Conservation (phyloP, 2,329 filamentous ascomycete species). For the Exophiala sp. region DNA sequence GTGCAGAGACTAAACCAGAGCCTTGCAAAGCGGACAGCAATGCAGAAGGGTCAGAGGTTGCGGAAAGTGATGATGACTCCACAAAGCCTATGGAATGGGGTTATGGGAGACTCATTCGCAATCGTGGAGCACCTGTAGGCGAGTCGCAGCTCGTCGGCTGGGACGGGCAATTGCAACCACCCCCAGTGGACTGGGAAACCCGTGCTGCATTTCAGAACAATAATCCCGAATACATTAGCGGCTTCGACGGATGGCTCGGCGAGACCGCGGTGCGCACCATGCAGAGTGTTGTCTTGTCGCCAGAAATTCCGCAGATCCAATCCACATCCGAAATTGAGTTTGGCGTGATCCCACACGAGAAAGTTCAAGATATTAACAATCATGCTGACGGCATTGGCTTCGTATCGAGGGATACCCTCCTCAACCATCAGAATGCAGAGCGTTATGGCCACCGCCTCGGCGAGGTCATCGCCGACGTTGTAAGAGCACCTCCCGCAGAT, state of each 20-base stretch:
- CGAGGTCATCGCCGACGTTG: neutral
- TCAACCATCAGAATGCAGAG: constrained; percentile 14
- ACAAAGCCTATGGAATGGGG: constrained; percentile 7
- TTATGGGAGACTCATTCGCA: constrained; percentile 18
- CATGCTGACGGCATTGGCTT: constrained; percentile 26
- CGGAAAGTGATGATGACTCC: constrained; percentile 15
- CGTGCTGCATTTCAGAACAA: constrained; percentile 35
- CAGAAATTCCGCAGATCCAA: neutral
- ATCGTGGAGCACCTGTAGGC: neutral
- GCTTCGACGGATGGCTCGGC: constrained; percentile 33
- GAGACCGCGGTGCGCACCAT: constrained; percentile 6
- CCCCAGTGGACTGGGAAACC: constrained; percentile 47
- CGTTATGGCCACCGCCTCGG: constrained; percentile 14
- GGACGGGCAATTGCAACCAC: constrained; percentile 45
- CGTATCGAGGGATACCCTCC: constrained; percentile 9
- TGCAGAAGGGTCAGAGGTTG: constrained; percentile 20
- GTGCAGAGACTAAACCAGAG: constrained; percentile 12
- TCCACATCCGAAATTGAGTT: constrained; percentile 9
- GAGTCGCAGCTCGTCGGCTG: constrained; percentile 35
- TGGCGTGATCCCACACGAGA: constrained; percentile 5
- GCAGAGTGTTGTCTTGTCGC: neutral
- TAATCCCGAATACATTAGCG: constrained; percentile 17
- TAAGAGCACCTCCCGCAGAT: constrained; percentile 4
- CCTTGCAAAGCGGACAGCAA: constrained; percentile 17
- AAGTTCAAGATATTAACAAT: constrained; percentile 16